These are phyloP conservation scores for Solanum stenotomum DNA, from an alignment of 257 asterid species.

Conservation along the genomic window DNA sequence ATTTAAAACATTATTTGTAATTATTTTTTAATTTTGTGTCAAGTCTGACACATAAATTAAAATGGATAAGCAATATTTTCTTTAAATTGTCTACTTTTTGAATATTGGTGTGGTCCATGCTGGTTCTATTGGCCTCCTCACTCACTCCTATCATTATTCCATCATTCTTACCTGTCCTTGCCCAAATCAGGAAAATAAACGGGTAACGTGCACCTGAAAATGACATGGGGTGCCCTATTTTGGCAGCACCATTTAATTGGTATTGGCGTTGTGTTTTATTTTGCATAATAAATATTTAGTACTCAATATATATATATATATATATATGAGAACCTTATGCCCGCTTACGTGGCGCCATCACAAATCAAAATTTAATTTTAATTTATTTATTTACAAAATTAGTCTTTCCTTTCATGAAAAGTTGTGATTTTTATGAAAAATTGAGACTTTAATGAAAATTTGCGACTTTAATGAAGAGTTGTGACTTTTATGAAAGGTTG, in stretches of 20 bases:
- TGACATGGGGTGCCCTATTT: neutral
- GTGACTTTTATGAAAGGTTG: too few species aligned
- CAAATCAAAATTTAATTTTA: too few species aligned
- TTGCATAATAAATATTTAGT: neutral
- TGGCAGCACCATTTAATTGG: neutral
- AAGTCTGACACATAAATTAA: neutral
- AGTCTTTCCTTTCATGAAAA: too few species aligned
- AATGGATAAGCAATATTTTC: neutral
- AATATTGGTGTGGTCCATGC: neutral
- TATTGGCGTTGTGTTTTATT: neutral
- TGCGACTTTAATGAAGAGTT: too few species aligned
- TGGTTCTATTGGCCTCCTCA: neutral
- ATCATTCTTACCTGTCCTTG: neutral
- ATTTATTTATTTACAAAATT: too few species aligned
- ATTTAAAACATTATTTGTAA: neutral
- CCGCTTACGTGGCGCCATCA: too few species aligned
- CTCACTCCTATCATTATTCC: neutral
- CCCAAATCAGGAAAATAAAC: neutral
- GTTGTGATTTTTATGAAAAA: too few species aligned
- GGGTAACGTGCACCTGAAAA: neutral
- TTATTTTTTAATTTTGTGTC: neutral
- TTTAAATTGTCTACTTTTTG: neutral
- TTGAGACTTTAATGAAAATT: too few species aligned
- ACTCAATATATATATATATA: neutral
- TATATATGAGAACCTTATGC: too few species aligned